Percentiles rank a stretch among this genome's conserved stretches.
phyloP scores from a whole-genome alignment of 306 rosid species.

The Vachellia collinsii region DNA sequence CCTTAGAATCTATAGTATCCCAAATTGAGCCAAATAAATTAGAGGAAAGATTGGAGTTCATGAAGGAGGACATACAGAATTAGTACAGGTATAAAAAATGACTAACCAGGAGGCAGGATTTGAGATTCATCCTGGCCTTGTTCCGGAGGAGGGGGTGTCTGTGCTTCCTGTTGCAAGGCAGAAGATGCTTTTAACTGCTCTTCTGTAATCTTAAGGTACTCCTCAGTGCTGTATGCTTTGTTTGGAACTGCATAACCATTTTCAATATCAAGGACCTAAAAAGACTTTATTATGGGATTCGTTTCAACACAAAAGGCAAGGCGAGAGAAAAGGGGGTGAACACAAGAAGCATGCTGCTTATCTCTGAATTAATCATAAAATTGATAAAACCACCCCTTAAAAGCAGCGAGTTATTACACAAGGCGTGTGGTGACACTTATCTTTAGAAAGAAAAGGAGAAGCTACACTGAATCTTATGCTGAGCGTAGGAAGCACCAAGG shows the following conservation, averaged over 20 bases:
- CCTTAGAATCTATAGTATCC: conserved; percentile 45
- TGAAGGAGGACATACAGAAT: not conserved
- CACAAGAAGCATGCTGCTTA: not conserved
- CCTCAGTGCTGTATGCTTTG: conserved; percentile 75
- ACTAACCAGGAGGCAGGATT: conserved; percentile 61
- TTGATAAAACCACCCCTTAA: not conserved
- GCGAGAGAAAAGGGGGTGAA: not conserved
- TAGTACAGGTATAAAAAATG: conserved; percentile 16
- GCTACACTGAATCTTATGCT: no score
- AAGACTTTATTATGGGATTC: conserved; percentile 21
- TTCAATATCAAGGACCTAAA: conserved; percentile 38
- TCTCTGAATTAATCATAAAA: conserved; percentile 1
- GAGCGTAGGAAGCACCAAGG: no score
- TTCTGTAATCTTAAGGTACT: conserved; percentile 82
- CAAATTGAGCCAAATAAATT: conserved; percentile 28
- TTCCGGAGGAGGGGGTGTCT: conserved; percentile 42
- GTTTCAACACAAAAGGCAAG: conserved; percentile 2
- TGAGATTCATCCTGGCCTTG: conserved; percentile 51
- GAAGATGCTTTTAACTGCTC: conserved; percentile 73
- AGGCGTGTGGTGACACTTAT: not conserved
- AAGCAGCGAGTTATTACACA: not conserved
- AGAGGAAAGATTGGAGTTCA: conserved; percentile 11
- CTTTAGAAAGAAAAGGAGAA: no score
- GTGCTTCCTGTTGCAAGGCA: conserved; percentile 54
- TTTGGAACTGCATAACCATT: conserved; percentile 52